Base-by-base conservation (phyloP, 1,284 basidiomycete species). In the Microbotryum violaceum region DNA sequence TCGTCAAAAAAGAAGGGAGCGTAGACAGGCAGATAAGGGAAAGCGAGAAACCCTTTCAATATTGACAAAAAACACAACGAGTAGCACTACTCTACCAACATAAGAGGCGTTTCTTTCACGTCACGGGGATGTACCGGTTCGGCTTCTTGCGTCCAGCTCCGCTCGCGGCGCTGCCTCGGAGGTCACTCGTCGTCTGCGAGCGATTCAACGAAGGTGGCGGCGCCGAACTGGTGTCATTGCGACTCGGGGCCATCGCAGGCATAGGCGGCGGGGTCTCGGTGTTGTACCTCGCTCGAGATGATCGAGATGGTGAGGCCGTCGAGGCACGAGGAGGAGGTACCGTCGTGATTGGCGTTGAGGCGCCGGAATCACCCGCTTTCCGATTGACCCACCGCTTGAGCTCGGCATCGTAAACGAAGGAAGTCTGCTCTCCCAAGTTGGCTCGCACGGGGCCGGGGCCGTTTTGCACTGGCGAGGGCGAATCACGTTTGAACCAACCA, bases 331-430 rank as follows among this genome's bases (percentile, higher is more conserved):
- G 82, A 8, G 88, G 88, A 3, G 79, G 77, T 25, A 63, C 71
- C 58, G 60, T 74, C 63, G 49, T 67, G 54, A 60, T 51, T 6
- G 85, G 84, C 3, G 84, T 82, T 0, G 84, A 81, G 4, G 85
- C 78, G 21, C 82, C 75, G 1, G 81, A 73, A 9, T 84, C 74
- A 44, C 80, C 75, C 29, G 89, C 90, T 77, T 88, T 92, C 77
- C 89, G 93, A 76, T 97, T 93, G 23, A 98, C 86, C 96, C 96
- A 99, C 65, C 87, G 83, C 77, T 96, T 96, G 65, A 88, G 82
- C 25, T 97, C 91, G 71, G 88, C 86, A 76, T 99, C 96, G 74
- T 89, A 99, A 70, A 91, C 89, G 78, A 98, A 94, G 51, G 85
- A 81, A 37, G 82, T 90, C 73, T 94, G 85, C 71, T 98, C 90